phyloP scores from a whole-genome alignment of 2,329 filamentous ascomycete species.

The Trichoderma koningii region DNA sequence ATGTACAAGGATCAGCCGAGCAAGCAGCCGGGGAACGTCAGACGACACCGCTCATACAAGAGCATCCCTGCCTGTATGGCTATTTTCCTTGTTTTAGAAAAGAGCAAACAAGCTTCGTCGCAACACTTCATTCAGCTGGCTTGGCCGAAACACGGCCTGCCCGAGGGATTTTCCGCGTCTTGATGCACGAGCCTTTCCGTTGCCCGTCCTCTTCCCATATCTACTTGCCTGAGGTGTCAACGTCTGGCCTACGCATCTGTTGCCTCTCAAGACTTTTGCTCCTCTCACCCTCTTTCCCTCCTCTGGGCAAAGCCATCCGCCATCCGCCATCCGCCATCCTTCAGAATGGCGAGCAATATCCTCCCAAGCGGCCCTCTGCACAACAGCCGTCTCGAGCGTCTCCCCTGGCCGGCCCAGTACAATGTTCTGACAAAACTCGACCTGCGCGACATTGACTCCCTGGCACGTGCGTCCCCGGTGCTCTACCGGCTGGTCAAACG shows the following conservation, averaged over 20 bases:
- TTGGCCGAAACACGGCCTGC: not conserved
- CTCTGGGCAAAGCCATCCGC: too few species aligned
- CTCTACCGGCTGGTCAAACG: conserved; percentile 26
- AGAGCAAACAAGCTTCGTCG: too few species aligned
- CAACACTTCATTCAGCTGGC: not conserved
- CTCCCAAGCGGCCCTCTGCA: not conserved
- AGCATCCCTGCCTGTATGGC: too few species aligned
- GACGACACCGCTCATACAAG: too few species aligned
- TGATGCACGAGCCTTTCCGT: not conserved
- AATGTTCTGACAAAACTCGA: conserved; percentile 23
- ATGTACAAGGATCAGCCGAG: too few species aligned
- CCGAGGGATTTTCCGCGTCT: not conserved
- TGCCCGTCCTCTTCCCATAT: not conserved
- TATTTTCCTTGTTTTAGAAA: too few species aligned
- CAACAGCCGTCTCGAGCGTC: not conserved
- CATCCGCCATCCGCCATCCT: not conserved
- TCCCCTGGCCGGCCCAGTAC: conserved; percentile 13
- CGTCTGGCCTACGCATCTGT: not conserved
- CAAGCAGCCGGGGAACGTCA: too few species aligned
- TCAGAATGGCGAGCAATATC: not conserved
- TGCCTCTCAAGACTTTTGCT: not conserved
- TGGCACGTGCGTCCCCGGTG: conserved; percentile 16
- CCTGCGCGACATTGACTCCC: conserved; percentile 16
- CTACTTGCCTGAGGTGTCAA: not conserved
- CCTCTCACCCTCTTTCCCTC: not conserved